phyloP scores from a whole-genome alignment of 352 stramenopile genomes.

The Globisporangium paddicum region DNA sequence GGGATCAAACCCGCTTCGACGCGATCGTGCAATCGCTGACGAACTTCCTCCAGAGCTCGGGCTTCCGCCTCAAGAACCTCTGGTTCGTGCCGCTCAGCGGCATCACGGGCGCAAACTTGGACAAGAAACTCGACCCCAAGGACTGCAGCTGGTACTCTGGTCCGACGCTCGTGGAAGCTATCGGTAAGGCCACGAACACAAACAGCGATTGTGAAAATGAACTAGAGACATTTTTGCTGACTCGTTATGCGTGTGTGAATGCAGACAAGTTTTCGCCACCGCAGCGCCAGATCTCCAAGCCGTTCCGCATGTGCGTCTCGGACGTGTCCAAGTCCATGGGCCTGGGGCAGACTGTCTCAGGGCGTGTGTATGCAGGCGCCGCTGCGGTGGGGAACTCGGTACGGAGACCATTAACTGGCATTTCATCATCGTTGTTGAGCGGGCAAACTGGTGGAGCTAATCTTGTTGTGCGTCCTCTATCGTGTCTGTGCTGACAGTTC shows the following conservation, averaged over 20 bases:
- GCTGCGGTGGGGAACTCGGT: conserved; percentile 66
- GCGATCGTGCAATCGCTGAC: conserved; percentile 71
- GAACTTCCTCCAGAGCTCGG: conserved; percentile 65
- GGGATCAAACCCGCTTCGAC: conserved; percentile 78
- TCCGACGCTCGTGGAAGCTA: conserved; percentile 73
- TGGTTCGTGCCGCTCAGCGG: conserved; percentile 87
- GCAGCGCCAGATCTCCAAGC: conserved; percentile 74
- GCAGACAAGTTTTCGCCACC: conserved; percentile 71
- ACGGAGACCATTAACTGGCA: conserved; percentile 1
- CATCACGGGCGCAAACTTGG: conserved; percentile 80
- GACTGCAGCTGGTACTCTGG: conserved; percentile 76
- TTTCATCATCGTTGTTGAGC: not conserved
- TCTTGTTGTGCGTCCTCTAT: not conserved
- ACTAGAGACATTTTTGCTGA: conserved; percentile 1
- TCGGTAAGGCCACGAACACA: conserved; percentile 28
- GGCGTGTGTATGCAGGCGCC: conserved; percentile 79
- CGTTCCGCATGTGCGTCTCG: conserved; percentile 82
- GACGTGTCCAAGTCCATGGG: conserved; percentile 87
- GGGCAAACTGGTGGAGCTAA: not conserved
- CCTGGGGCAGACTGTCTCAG: conserved; percentile 74
- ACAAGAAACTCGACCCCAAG: conserved; percentile 40
- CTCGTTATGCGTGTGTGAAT: conserved; percentile 3
- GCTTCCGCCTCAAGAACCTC: conserved; percentile 79
- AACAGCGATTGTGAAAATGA: not conserved
- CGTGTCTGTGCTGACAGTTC: conserved; percentile 25